These are phyloP conservation scores for Panus rudis DNA, from an alignment of 768 basidiomycete species.

Conservation along the genomic window DNA sequence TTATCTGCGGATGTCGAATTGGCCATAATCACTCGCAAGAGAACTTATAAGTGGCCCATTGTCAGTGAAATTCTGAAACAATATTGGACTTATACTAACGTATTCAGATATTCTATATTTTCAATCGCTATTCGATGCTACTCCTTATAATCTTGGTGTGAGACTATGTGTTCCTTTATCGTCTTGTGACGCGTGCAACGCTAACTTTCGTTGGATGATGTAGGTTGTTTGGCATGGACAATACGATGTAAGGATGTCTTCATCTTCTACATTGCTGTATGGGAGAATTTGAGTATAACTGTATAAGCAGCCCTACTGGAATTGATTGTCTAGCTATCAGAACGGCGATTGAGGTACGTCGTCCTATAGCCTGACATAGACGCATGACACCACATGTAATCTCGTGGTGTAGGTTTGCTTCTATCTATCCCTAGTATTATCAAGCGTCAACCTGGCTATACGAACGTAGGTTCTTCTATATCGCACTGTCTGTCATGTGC, in stretches of 20 bases:
- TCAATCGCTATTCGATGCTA: constrained; percentile 35
- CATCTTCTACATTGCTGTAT: too few relatives aligned
- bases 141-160: constrained; percentile 40
- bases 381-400: too few relatives aligned
- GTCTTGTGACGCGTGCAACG: too few relatives aligned
- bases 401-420: constrained; percentile 33
- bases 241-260: too few relatives aligned
- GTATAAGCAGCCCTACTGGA: constrained; percentile 34
- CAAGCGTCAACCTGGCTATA: constrained; percentile 37
- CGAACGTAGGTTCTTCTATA: constrained; percentile 35
- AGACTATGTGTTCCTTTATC: constrained; percentile 11
- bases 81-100: not conserved
- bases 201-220: too few relatives aligned
- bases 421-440: constrained; percentile 34
- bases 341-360: constrained; percentile 27
- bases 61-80: constrained; percentile 18
- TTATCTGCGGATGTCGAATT: constrained; percentile 36
- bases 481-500: too few relatives aligned
- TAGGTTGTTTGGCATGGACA: too few relatives aligned
- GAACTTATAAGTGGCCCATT: constrained; percentile 38
- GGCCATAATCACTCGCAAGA: constrained; percentile 31
- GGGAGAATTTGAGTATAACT: too few relatives aligned
- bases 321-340: constrained; percentile 38
- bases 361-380: too few relatives aligned
- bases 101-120: constrained; percentile 36